Evolutionary conservation across 352 stramenopile species (phyloP), one percentile per base, ranked within the genome.

Genomic region (Lagenidium sp.): DNA sequence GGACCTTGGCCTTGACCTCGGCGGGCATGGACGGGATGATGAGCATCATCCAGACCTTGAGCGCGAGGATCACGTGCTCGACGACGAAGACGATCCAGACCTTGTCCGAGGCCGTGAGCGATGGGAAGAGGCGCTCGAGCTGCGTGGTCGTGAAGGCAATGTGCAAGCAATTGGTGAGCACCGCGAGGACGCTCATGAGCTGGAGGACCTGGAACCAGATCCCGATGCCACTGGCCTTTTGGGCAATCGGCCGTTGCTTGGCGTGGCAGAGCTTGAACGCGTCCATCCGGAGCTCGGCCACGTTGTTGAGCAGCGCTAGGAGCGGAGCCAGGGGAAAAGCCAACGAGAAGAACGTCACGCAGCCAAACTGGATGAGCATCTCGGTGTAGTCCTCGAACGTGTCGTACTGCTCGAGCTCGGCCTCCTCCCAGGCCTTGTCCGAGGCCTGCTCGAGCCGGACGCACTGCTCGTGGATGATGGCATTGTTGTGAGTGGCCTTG

Each of bases 111-210:
- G 51, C 12, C 0, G 53, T 63, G 20, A 77, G 52, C 0, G 19
- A 12, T 1, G 72, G 63, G 2, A 68, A 30, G 2, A 76, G 53
- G 1, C 65, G 62, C 61, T 88, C 71, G 25, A 89, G 32, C 24
- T 82, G 49, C 25, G 71, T 83, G 21, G 74, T 92, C 19, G 76
- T 87, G 55, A 89, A 86, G 5, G 77, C 88, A 55, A 98, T 84
- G 38, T 98, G 75, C 46, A 95, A 86, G 49, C 90, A 98, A 59
- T 98, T 98, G 42, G 94, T 98, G 35, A 98, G 66, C 48, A 98
- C 85, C 8, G 88, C 93, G 57, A 98, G 71, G 4, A 97, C 82
- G 22, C 86, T 96, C 62, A 98, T 96, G 61, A 97, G 78, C 61
- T 98, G 90, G 20, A 98, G 70, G 41, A 98, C 84, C 23, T 73